Evolutionary conservation across 2,329 filamentous ascomycete genomes (phyloP), one percentile per base, ranked within the genome.

Genomic region (Sporothrix inflata): DNA sequence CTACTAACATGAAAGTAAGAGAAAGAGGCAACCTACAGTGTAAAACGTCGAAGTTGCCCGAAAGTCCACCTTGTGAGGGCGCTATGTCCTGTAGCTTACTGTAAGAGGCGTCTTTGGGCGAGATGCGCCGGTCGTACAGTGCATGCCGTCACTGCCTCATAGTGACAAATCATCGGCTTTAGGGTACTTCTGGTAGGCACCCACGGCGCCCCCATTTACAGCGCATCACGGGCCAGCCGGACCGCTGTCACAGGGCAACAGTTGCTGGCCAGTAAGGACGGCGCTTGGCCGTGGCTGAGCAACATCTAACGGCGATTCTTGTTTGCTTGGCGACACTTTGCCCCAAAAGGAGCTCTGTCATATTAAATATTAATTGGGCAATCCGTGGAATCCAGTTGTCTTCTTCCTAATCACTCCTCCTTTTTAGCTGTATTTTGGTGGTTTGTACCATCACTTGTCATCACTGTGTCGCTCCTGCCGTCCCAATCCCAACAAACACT

Each of bases 211-310:
- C 34, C 60, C 4, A 27, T 1, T 45, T 65, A 45, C 60, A 65
- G 60, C 21, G 60, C 60, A 24, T 24, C 12, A 42, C 57, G 57
- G 57, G 57, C 34, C 57, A 63, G 6, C 60, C 38, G 60, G 38
- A 34, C 42, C 63, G 42, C 42, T n/a, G 24, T 49, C 8, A 34
- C 45, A 66, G 45, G 24, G 24, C 42, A 47, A 49, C 63, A 14
- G 12, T 42, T n/a, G 38, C 40, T 49, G 3, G 27, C 34, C 55
- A 61, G 30, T 21, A 3, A 40, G 19, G 14, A 47, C 5, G 63
- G 42, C 14, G 63, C 63, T 66, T 66, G 63, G 63, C 42, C 42
- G 63, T 66, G 63, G 63, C 63, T 66, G 63, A 66, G 63, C 61
- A 66, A 16, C 60, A 65, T 45, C 61, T 1, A 34, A n/a, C 21